phyloP scores from a whole-genome alignment of 371 early-diverging fungal genomes.

The Phascolomyces articulosus region DNA sequence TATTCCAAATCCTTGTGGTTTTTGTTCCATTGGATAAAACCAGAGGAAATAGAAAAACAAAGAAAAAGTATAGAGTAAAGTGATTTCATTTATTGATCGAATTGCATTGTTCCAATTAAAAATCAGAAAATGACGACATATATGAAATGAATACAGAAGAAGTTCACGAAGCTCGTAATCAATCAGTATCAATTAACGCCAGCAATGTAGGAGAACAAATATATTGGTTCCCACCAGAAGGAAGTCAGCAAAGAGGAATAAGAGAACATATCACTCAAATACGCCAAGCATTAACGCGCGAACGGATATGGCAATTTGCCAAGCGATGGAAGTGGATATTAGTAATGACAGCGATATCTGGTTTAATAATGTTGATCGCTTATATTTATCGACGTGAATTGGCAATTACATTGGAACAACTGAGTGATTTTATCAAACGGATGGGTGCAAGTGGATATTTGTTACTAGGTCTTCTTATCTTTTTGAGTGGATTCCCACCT shows the following conservation, averaged over 20 bases:
- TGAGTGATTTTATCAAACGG: conserved; percentile 28
- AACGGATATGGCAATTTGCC: conserved; percentile 10
- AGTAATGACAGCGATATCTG: conserved; percentile 11
- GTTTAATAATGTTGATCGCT: conserved; percentile 23
- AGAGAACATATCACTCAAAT: neutral
- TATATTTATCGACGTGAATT: conserved; percentile 31
- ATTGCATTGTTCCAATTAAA: neutral
- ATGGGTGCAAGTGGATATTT: conserved; percentile 52
- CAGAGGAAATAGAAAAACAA: no score
- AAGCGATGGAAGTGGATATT: conserved; percentile 8
- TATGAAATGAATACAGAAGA: conserved; percentile 1
- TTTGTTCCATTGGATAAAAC: no score
- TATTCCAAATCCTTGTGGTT: no score
- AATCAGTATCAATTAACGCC: neutral
- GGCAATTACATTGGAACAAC: conserved; percentile 34
- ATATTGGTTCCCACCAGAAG: conserved; percentile 12
- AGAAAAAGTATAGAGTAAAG: no score
- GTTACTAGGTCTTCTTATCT: conserved; percentile 41
- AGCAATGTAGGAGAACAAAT: neutral
- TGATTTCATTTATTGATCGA: no score
- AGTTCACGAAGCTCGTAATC: neutral
- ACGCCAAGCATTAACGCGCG: conserved; percentile 6
- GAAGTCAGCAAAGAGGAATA: neutral
- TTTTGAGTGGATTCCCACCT: conserved; percentile 69
- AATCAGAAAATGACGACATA: neutral